Base-by-base conservation (phyloP, 176 grass and related monocot genomes). In the Zoysia pacifica region DNA sequence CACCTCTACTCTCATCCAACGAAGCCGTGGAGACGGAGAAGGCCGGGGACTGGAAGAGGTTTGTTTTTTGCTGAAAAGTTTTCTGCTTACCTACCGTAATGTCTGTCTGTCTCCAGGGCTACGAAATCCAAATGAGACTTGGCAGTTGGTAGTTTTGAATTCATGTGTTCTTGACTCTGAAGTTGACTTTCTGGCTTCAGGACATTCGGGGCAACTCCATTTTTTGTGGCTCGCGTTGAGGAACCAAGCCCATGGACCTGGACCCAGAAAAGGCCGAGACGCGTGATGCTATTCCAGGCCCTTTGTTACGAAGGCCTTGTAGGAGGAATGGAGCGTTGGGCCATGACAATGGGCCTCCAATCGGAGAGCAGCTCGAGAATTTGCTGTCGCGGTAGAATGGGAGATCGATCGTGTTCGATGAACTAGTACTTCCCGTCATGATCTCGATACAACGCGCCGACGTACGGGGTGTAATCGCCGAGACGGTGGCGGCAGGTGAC, bases 1-100 rank as follows among this genome's bases (percentile, higher is more conserved):
- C 28, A 28, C 28, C 28, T 28, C 28, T 28, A 28, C 28, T 28
- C 28, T 28, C 28, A 28, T 28, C 28, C 28, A 28, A 28, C 28
- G 28, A 28, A 28, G 28, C 28, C 28, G 28, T 28, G 28, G 28
- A 28, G 28, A 28, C 28, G 28, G 28, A 28, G 28, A 28, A 28
- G 28, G 28, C 28, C 28, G 28, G 59, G 11, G 59, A 88, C 86
- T 28, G 38, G 19, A 38, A 68, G 46, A 43, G 46, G 18, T 74
- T 69, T 19, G 39, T 19, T 51, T 20, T 5, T 1, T 41, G 72
- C 54, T 13, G 36, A 73, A 46, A 11, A 55, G 38, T 35, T 65
- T 28, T 35, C 53, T 11, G n/a, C 39, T 46, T 64, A 65, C 40
- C 0, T 67, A 35, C 39, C 48, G 36, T 16, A 2, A 55, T 16